phyloP scores from a whole-genome alignment of 371 early-diverging fungal species.

The Mortierella sp. region DNA sequence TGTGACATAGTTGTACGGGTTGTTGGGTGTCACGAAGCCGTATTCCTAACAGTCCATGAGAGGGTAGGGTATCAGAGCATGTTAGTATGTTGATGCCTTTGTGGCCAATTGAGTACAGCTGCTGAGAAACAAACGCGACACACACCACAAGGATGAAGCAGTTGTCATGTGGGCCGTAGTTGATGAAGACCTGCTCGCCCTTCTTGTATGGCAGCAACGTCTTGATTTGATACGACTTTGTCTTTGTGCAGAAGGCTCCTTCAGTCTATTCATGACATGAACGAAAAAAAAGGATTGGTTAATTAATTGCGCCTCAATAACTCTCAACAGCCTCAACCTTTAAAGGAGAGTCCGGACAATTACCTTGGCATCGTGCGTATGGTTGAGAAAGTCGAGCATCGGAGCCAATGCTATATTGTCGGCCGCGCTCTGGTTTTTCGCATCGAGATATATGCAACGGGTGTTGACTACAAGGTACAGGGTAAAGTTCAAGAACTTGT shows the following conservation, averaged over 20 bases:
- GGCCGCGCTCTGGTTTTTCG: constrained; percentile 58
- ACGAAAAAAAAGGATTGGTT: not conserved
- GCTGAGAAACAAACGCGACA: not conserved
- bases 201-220: constrained; percentile 68
- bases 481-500: not conserved
- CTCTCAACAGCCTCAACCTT: not conserved
- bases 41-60: constrained; percentile 59
- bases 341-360: too few relatives aligned
- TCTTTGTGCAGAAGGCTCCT: constrained; percentile 64
- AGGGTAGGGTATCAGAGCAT: too few relatives aligned
- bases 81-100: not conserved
- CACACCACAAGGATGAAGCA: constrained; percentile 64
- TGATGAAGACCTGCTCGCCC: constrained; percentile 72
- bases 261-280: constrained; percentile 58
- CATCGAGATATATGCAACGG: constrained; percentile 71
- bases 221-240: constrained; percentile 69
- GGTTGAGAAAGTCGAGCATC: constrained; percentile 75
- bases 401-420: constrained; percentile 73
- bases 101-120: not conserved
- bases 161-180: constrained; percentile 74
- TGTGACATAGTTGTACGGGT: constrained; percentile 65
- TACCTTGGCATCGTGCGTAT: constrained; percentile 69
- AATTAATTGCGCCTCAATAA: not conserved
- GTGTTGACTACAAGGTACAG: constrained; percentile 64
- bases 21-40: constrained; percentile 67